Evolutionary conservation across 768 basidiomycete species (phyloP).

Genomic region (Naganishia kalamii): DNA sequence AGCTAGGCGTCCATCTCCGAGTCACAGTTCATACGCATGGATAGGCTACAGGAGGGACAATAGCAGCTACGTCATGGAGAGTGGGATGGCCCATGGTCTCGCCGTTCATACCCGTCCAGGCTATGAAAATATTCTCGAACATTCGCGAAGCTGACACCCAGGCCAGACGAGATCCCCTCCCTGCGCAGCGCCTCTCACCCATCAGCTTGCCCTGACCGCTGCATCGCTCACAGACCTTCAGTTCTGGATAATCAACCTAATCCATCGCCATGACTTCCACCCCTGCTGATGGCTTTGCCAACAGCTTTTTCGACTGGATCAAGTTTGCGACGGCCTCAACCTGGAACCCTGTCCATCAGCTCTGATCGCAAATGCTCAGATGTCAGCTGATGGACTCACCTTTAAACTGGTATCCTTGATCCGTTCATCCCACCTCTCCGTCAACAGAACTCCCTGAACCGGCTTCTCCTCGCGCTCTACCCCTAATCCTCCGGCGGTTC

Average conservation of each 20-base stretch:
- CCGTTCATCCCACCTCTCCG: conserved; percentile 92
- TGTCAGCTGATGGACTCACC: conserved; percentile 48
- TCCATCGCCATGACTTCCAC: conserved; percentile 3
- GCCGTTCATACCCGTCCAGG: no score
- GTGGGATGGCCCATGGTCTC: no score
- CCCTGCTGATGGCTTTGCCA: not conserved
- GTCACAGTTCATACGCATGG: no score
- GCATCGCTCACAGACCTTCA: no score
- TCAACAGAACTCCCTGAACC: conserved; percentile 70
- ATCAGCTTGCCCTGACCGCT: no score
- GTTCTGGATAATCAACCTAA: no score
- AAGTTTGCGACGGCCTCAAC: conserved; percentile 23
- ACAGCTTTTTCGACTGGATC: conserved; percentile 17
- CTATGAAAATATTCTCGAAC: no score
- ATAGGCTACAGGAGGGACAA: no score
- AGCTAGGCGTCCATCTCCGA: not conserved
- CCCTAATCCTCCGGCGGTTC: conserved; percentile 87
- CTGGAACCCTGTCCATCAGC: not conserved
- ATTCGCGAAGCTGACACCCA: no score
- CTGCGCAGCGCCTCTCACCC: no score
- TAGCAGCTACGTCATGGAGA: no score
- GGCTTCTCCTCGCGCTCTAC: conserved; percentile 78
- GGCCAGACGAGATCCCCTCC: no score
- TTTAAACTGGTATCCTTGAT: conserved; percentile 82
- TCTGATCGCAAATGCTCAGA: not conserved